Percentiles rank a stretch among this genome's conserved stretches.
phyloP scores from a whole-genome alignment of 1,284 basidiomycete genomes.

The Pterulicium gracile region DNA sequence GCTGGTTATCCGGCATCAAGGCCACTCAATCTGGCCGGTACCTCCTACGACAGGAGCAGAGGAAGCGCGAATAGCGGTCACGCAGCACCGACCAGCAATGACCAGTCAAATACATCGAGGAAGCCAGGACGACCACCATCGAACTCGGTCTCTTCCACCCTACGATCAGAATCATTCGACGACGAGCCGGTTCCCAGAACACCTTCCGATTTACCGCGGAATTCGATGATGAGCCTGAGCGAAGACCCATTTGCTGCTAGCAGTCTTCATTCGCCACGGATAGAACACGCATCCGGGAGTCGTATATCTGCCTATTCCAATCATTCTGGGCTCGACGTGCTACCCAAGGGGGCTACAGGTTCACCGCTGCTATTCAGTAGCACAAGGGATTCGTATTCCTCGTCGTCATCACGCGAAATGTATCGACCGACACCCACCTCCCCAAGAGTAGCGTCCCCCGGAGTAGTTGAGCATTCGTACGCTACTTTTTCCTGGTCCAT shows the following conservation, averaged over 20 bases:
- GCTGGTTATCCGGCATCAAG: too few species aligned
- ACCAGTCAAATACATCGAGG: too few species aligned
- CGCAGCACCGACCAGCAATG: too few species aligned
- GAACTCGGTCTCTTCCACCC: background rate
- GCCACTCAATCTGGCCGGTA: too few species aligned
- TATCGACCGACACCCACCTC: too few species aligned
- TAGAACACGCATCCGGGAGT: background rate
- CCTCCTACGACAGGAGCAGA: too few species aligned
- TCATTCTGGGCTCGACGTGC: background rate
- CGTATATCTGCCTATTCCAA: background rate
- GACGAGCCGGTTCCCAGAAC: background rate
- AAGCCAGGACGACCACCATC: background rate
- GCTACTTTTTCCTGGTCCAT: too few species aligned
- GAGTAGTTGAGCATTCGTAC: too few species aligned
- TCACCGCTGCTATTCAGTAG: background rate
- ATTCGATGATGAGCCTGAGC: background rate
- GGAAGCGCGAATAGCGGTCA: too few species aligned
- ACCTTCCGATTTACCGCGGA: background rate
- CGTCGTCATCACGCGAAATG: conserved; percentile 7
- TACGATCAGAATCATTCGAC: background rate
- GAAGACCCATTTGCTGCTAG: background rate
- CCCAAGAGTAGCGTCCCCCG: too few species aligned
- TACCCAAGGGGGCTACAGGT: background rate
- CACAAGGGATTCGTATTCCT: conserved; percentile 1
- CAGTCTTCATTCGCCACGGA: background rate